Percentiles rank a stretch among this genome's conserved stretches.
These are phyloP conservation scores for Coemansia sp. DNA, from an alignment of 192 early-diverging fungal species.

Conservation along the genomic window DNA sequence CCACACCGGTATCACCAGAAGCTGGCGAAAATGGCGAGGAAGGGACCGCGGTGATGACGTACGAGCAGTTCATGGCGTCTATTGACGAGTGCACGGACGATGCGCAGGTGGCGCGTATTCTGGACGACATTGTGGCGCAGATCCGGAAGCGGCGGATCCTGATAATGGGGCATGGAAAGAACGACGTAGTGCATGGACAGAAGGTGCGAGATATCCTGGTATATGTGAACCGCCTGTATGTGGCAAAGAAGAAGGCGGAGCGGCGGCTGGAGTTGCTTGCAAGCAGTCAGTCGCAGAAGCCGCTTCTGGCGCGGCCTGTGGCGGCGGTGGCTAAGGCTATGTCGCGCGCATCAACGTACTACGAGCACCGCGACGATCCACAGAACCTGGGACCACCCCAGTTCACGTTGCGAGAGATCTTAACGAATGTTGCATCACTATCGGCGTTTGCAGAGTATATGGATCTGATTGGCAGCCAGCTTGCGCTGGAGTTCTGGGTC, in stretches of 20 bases:
- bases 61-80: constrained; percentile 72
- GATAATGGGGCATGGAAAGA: constrained; percentile 61
- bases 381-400: constrained; percentile 46
- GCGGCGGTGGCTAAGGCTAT: background rate
- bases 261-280: constrained; percentile 62
- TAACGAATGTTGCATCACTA: constrained; percentile 64
- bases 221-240: constrained; percentile 72
- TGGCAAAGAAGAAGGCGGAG: constrained; percentile 75
- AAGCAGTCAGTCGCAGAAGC: constrained; percentile 18
- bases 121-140: constrained; percentile 71
- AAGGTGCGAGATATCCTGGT: constrained; percentile 69
- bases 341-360: constrained; percentile 47
- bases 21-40: constrained; percentile 2
- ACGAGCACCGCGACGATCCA: constrained; percentile 50
- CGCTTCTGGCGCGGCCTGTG: background rate
- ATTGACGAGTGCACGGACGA: constrained; percentile 69
- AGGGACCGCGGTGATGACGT: constrained; percentile 45
- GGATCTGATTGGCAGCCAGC: constrained; percentile 65
- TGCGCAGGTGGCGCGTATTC: constrained; percentile 62
- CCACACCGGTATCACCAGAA: background rate
- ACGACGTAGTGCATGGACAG: constrained; percentile 80
- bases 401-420: constrained; percentile 59
- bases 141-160: constrained; percentile 64
- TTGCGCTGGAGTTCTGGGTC: constrained; percentile 74
- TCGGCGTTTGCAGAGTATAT: constrained; percentile 81